These are phyloP conservation scores for Dioscorea zingiberensis DNA, from an alignment of 106 monocot species.

Conservation along the genomic window DNA sequence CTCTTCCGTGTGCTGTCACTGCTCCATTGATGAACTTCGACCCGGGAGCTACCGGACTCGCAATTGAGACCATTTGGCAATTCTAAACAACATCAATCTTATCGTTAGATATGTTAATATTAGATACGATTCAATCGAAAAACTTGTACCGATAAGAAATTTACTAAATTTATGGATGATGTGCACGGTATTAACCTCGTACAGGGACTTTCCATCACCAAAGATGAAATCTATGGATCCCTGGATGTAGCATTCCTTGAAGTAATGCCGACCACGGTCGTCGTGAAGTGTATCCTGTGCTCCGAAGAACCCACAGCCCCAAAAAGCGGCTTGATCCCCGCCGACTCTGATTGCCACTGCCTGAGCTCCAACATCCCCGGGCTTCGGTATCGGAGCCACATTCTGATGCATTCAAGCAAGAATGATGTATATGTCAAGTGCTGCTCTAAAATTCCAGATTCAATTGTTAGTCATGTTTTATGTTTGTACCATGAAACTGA, in stretches of 20 bases:
- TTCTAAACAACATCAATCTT: too few species aligned
- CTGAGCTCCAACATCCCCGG: slow-evolving; percentile 69
- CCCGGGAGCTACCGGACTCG: slow-evolving; percentile 47
- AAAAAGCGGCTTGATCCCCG: slow-evolving; percentile 76
- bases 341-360: slow-evolving; percentile 74
- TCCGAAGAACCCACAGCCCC: slow-evolving; percentile 95
- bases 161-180: too few species aligned
- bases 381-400: slow-evolving; percentile 75
- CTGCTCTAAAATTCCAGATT: too few species aligned
- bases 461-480: background rate
- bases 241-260: slow-evolving; percentile 84
- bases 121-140: background rate
- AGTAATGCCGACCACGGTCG: slow-evolving; percentile 81
- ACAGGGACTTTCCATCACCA: slow-evolving; percentile 73
- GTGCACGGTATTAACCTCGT: slow-evolving; percentile 40
- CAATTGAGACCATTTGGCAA: slow-evolving; percentile 72
- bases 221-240: slow-evolving; percentile 98
- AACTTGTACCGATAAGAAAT: too few species aligned
- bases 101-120: background rate
- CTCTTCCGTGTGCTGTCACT: slow-evolving; percentile 67
- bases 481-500: slow-evolving; percentile 84
- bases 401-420: slow-evolving; percentile 40
- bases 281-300: slow-evolving; percentile 94
- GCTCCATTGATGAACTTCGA: slow-evolving; percentile 45
- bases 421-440: background rate